Evolutionary conservation across 2,329 filamentous ascomycete genomes (phyloP).

Genomic region (Boeremia exigua): DNA sequence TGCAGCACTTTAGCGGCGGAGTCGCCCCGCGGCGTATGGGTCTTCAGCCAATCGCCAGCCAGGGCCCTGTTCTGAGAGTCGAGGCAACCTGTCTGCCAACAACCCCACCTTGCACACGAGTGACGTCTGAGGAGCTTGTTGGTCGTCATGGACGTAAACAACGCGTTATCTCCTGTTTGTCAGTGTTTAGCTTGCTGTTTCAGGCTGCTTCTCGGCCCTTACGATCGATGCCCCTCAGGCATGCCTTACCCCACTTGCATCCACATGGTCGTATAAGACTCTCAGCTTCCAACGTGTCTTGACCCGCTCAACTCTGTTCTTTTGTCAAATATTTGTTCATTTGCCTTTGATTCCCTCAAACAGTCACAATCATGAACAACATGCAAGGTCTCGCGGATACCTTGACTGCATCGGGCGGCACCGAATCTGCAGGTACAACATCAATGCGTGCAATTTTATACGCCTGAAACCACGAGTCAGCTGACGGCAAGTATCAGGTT

Average conservation of each 20-base stretch:
- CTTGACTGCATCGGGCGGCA: slow-evolving; percentile 51
- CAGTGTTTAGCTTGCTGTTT: slow-evolving; percentile 5
- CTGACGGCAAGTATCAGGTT: slow-evolving; percentile 37
- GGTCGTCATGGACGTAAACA: slow-evolving; percentile 19
- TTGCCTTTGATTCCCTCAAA: not conserved
- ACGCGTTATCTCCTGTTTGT: slow-evolving; percentile 13
- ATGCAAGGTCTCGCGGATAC: slow-evolving; percentile 47
- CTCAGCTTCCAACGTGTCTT: not conserved
- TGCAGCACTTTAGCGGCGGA: slow-evolving; percentile 10
- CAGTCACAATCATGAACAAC: slow-evolving; percentile 8
- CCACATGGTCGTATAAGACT: slow-evolving; percentile 12
- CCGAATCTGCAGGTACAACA: slow-evolving; percentile 48
- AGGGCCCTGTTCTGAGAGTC: slow-evolving; percentile 2
- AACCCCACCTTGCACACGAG: slow-evolving; percentile 9
- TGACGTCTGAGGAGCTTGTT: slow-evolving; percentile 16
- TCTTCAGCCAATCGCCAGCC: slow-evolving; percentile 8
- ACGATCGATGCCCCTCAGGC: slow-evolving; percentile 3
- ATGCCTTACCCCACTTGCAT: slow-evolving; percentile 14
- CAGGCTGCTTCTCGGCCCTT: slow-evolving; percentile 6
- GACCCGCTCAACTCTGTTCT: not conserved
- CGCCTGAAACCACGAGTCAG: too few relatives aligned
- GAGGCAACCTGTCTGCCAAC: slow-evolving; percentile 13
- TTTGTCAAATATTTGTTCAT: not conserved
- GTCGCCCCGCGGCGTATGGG: slow-evolving; percentile 6
- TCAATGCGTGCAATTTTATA: not conserved